phyloP scores from a whole-genome alignment of 805 yeast genomes.

The Ogataea salicorniae region DNA sequence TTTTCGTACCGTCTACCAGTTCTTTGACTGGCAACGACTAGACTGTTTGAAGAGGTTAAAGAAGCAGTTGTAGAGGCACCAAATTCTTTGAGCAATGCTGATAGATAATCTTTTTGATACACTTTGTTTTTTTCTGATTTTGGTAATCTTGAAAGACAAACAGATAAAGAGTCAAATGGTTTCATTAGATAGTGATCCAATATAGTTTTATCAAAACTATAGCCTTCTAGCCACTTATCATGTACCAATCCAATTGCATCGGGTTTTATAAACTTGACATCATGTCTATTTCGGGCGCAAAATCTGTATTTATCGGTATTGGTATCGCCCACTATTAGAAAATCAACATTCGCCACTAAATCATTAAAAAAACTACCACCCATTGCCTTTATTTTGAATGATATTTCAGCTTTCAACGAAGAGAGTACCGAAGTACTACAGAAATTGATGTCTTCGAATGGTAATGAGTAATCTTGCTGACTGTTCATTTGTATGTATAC shows the following conservation, averaged over 20 bases:
- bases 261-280: conserved; percentile 51
- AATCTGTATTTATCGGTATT: conserved; percentile 52
- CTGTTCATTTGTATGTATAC: no score
- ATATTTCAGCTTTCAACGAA: conserved; percentile 37
- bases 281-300: conserved; percentile 46
- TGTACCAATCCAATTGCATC: conserved; percentile 41
- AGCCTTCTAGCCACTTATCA: conserved; percentile 50
- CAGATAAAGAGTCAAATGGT: conserved; percentile 43
- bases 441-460: conserved; percentile 45
- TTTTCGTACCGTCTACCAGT: conserved; percentile 49
- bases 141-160: conserved; percentile 39
- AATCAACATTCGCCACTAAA: conserved; percentile 55
- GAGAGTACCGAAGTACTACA: conserved; percentile 52
- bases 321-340: conserved; percentile 54
- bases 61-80: conserved; percentile 52
- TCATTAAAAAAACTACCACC: conserved; percentile 59
- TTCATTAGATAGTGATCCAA: conserved; percentile 28
- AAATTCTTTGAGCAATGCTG: conserved; percentile 32
- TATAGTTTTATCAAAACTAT: conserved; percentile 3
- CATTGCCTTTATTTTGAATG: conserved; percentile 42
- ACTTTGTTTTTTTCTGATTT: conserved; percentile 14
- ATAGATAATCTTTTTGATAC: conserved; percentile 29
- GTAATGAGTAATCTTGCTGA: conserved; percentile 14
- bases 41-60: conserved; percentile 38
- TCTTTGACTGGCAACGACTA: conserved; percentile 45